These are phyloP conservation scores for Eremochloa ophiuroides DNA, from an alignment of 176 grass and related monocot genomes.

Conservation along the genomic window DNA sequence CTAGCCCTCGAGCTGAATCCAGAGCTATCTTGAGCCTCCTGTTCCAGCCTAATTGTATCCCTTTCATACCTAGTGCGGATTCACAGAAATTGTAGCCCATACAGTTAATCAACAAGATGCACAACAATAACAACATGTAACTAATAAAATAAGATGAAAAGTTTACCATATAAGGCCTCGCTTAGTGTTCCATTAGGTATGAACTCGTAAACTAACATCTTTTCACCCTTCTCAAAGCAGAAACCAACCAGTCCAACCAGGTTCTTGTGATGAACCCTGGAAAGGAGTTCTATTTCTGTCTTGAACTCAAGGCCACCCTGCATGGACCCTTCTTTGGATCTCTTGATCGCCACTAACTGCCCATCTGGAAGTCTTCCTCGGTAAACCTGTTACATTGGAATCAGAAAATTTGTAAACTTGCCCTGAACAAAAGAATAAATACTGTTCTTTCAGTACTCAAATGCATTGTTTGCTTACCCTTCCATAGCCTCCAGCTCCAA, in stretches of 20 bases:
- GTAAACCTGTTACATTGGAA: constrained; percentile 55
- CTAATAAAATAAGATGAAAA: not conserved
- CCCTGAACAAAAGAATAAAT: constrained; percentile 10
- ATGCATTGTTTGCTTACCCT: constrained; percentile 41
- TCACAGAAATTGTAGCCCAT: not conserved
- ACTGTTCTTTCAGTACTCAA: not conserved
- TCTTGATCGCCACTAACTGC: constrained; percentile 76
- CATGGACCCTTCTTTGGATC: constrained; percentile 68
- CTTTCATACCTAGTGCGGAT: constrained; percentile 51
- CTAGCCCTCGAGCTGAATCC: constrained; percentile 78
- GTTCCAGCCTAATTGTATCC: constrained; percentile 69
- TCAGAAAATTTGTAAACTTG: not conserved
- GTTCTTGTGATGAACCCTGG: constrained; percentile 87
- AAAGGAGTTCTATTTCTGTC: constrained; percentile 91
- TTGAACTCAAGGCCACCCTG: constrained; percentile 92
- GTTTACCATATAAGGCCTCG: constrained; percentile 64
- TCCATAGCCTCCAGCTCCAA: constrained; percentile 86
- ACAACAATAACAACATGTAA: not conserved
- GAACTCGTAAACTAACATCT: constrained; percentile 86
- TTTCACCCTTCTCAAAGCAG: constrained; percentile 83
- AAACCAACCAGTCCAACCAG: constrained; percentile 82
- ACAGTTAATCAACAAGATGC: not conserved
- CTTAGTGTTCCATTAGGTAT: constrained; percentile 67
- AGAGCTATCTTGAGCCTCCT: constrained; percentile 68
- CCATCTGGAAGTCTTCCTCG: constrained; percentile 66